These are phyloP conservation scores for Candida anutae DNA, from an alignment of 1,139 yeast species.

Conservation along the genomic window DNA sequence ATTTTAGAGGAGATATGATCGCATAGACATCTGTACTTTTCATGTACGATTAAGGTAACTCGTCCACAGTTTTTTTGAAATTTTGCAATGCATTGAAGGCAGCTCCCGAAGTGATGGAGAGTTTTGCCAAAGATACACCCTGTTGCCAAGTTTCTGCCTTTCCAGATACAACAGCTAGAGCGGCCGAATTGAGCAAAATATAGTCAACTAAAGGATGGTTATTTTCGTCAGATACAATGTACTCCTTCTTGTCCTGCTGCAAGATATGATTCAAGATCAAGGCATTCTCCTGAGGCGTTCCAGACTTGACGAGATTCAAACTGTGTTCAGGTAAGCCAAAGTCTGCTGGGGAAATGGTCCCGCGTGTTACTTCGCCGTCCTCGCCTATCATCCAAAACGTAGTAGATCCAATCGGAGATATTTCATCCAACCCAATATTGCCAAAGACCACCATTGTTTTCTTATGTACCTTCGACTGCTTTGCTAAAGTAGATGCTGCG, in stretches of 20 bases:
- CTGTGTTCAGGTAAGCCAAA: slow-evolving; percentile 77
- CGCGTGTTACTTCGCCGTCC: slow-evolving; percentile 28
- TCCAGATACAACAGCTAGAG: slow-evolving; percentile 75
- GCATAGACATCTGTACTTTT: no score
- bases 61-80: slow-evolving; percentile 42
- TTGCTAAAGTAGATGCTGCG: slow-evolving; percentile 55
- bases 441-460: slow-evolving; percentile 89
- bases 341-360: slow-evolving; percentile 50
- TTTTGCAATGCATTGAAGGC: slow-evolving; percentile 54
- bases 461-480: slow-evolving; percentile 35
- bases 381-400: slow-evolving; percentile 67
- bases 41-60: no score
- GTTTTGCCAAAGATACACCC: slow-evolving; percentile 70
- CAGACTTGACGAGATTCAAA: slow-evolving; percentile 62
- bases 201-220: slow-evolving; percentile 73
- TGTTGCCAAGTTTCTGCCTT: slow-evolving; percentile 57
- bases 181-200: slow-evolving; percentile 80
- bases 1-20: no score
- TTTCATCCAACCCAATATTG: slow-evolving; percentile 82
- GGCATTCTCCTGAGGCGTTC: slow-evolving; percentile 86
- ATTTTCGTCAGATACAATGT: slow-evolving; percentile 18
- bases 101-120: slow-evolving; percentile 56
- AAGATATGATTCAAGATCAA: slow-evolving; percentile 48
- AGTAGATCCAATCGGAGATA: slow-evolving; percentile 80
- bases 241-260: slow-evolving; percentile 41